Evolutionary conservation across 2,329 filamentous ascomycete species (phyloP).

Genomic region (Immersiporthe knoxdaviesiana): DNA sequence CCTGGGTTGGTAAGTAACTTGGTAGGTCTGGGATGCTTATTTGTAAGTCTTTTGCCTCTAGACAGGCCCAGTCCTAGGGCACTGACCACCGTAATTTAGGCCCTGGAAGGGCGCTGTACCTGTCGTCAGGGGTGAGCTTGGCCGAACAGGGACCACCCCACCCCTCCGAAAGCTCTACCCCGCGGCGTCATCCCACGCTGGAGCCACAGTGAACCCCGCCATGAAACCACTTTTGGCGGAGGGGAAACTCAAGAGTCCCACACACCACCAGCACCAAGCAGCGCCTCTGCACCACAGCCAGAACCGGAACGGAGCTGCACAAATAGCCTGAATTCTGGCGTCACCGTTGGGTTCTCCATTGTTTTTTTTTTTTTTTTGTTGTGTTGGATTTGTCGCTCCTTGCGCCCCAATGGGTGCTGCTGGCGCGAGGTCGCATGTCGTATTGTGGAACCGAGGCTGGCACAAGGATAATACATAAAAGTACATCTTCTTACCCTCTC

Average conservation of each 20-base stretch:
- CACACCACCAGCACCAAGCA: background rate
- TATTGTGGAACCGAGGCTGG: background rate
- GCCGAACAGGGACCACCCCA: background rate
- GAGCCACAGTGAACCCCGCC: background rate
- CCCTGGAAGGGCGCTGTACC: background rate
- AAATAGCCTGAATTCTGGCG: slow-evolving; percentile 24
- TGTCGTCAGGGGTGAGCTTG: background rate
- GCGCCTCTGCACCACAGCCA: background rate
- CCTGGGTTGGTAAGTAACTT: too few species aligned
- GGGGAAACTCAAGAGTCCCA: background rate
- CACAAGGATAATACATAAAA: background rate
- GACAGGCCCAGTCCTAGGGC: too few species aligned
- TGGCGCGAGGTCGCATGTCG: background rate
- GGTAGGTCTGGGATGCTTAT: too few species aligned
- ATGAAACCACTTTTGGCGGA: background rate
- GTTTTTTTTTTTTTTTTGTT: slow-evolving; percentile 8
- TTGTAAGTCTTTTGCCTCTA: background rate
- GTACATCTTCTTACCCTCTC: background rate
- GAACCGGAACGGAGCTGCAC: background rate
- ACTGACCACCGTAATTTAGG: background rate
- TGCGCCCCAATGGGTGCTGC: slow-evolving; percentile 27
- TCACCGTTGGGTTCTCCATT: slow-evolving; percentile 10
- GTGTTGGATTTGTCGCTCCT: slow-evolving; percentile 4
- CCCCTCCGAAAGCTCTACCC: background rate
- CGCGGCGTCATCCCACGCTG: background rate